These are phyloP conservation scores for Lepidium campestre DNA, from an alignment of 441 rosid species.

Conservation along the genomic window DNA sequence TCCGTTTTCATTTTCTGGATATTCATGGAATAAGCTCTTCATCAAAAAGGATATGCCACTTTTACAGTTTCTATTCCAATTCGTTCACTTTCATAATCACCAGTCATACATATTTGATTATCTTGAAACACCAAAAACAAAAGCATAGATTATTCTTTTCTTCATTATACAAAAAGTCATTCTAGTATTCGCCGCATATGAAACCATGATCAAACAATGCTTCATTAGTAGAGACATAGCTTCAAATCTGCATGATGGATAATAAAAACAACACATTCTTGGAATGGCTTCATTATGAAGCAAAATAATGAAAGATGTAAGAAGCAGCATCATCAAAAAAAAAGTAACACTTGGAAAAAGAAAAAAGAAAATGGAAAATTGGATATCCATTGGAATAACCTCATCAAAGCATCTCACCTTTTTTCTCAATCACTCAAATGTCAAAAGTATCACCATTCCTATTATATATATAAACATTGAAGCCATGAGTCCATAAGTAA, in stretches of 20 bases:
- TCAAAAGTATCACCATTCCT: slow-evolving; percentile 7
- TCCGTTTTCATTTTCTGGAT: slow-evolving; percentile 20
- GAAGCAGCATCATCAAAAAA: slow-evolving; percentile 22
- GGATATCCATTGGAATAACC: slow-evolving; percentile 31
- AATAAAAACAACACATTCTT: not conserved
- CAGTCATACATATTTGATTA: not conserved
- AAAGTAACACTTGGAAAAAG: not conserved
- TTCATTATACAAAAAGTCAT: not conserved
- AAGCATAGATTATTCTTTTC: not conserved
- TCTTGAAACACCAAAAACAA: not conserved
- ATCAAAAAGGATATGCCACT: slow-evolving; percentile 19
- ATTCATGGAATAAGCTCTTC: slow-evolving; percentile 27
- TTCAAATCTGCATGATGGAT: not conserved
- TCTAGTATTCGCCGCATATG: slow-evolving; percentile 1
- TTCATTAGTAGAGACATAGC: not conserved
- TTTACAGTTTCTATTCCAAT: slow-evolving; percentile 5
- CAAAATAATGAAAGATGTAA: slow-evolving; percentile 5
- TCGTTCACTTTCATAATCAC: slow-evolving; percentile 6
- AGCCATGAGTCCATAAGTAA: slow-evolving; percentile 4
- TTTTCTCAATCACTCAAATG: slow-evolving; percentile 6
- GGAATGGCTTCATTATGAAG: slow-evolving; percentile 18
- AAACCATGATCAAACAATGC: not conserved
- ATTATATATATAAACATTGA: slow-evolving; percentile 10
- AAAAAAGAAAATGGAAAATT: not conserved
- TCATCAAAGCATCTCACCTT: slow-evolving; percentile 24